phyloP scores from a whole-genome alignment of 192 early-diverging fungal species.

The Coemansia umbellata region DNA sequence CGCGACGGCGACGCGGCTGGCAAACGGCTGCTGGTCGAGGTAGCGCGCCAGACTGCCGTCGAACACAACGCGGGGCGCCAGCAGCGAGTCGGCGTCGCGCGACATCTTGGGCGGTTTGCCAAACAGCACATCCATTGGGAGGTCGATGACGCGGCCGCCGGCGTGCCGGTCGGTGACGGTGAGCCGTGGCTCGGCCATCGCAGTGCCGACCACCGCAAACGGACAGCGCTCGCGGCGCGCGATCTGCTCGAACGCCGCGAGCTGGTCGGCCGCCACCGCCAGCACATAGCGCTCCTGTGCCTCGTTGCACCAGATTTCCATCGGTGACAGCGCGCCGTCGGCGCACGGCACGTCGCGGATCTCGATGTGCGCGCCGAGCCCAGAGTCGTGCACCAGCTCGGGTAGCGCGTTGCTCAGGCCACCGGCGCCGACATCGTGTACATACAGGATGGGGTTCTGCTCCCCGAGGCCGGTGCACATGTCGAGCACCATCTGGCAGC shows the following conservation, averaged over 20 bases:
- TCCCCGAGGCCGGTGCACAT: slow-evolving; percentile 75
- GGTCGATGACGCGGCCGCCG: slow-evolving; percentile 69
- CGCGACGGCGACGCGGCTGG: slow-evolving; percentile 58
- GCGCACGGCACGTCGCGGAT: slow-evolving; percentile 87
- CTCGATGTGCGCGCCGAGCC: slow-evolving; percentile 87
- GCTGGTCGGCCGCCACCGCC: slow-evolving; percentile 68
- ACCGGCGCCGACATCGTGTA: slow-evolving; percentile 99
- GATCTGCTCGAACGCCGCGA: slow-evolving; percentile 69
- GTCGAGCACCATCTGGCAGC: slow-evolving; percentile 97
- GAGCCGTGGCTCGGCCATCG: slow-evolving; percentile 76
- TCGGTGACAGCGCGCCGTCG: slow-evolving; percentile 93
- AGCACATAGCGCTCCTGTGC: slow-evolving; percentile 99
- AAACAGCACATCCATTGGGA: slow-evolving; percentile 94
- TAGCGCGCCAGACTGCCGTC: slow-evolving; percentile 60
- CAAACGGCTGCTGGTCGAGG: slow-evolving; percentile 38
- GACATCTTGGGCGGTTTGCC: slow-evolving; percentile 97
- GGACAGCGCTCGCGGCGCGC: slow-evolving; percentile 89
- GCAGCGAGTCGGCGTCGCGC: slow-evolving; percentile 60
- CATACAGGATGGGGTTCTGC: slow-evolving; percentile 85
- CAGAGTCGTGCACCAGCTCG: slow-evolving; percentile 95
- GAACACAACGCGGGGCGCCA: slow-evolving; percentile 53
- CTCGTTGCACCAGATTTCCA: slow-evolving; percentile 99
- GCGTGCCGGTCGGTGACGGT: slow-evolving; percentile 73
- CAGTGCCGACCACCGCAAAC: slow-evolving; percentile 85
- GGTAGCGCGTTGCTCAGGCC: slow-evolving; percentile 97